Conservation (phyloP, 768 basidiomycete species). For the Serendipita vermifera region DNA sequence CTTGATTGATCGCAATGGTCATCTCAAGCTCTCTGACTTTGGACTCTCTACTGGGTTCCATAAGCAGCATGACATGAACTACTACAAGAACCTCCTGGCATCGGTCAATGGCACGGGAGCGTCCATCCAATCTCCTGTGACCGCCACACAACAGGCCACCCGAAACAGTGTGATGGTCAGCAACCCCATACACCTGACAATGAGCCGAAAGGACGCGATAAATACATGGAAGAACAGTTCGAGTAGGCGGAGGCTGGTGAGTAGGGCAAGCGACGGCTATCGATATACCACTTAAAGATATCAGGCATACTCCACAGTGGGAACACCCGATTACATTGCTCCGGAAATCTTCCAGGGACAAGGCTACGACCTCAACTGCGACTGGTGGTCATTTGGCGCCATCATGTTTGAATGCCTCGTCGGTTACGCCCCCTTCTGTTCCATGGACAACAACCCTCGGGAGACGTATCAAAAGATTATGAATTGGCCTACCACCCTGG, state of each 20-base stretch:
- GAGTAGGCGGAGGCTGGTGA: conserved; percentile 84
- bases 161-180: conserved; percentile 87
- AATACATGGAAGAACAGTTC: conserved; percentile 82
- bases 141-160: conserved; percentile 19
- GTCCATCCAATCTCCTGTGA: conserved; percentile 4
- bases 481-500: conserved; percentile 35
- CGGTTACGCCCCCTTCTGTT: conserved; percentile 92
- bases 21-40: conserved; percentile 97
- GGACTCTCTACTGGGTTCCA: conserved; percentile 99
- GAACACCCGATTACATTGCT: conserved; percentile 92
- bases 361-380: conserved; percentile 97
- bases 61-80: conserved; percentile 91
- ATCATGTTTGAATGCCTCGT: conserved; percentile 98
- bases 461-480: conserved; percentile 39
- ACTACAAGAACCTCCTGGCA: conserved; percentile 83
- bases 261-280: conserved; percentile 14
- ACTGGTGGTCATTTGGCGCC: conserved; percentile 98
- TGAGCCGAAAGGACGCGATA: conserved; percentile 85
- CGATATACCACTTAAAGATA: conserved; percentile 4
- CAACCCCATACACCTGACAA: conserved; percentile 91
- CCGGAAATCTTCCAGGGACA: conserved; percentile 94
- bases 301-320: conserved; percentile 94
- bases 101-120: conserved; percentile 32
- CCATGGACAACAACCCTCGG: conserved; percentile 31
- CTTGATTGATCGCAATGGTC: conserved; percentile 92